Evolutionary conservation across 371 early-diverging fungal species (phyloP), one percentile per base, ranked within the genome.

Genomic region (Nematocida homosporus): DNA sequence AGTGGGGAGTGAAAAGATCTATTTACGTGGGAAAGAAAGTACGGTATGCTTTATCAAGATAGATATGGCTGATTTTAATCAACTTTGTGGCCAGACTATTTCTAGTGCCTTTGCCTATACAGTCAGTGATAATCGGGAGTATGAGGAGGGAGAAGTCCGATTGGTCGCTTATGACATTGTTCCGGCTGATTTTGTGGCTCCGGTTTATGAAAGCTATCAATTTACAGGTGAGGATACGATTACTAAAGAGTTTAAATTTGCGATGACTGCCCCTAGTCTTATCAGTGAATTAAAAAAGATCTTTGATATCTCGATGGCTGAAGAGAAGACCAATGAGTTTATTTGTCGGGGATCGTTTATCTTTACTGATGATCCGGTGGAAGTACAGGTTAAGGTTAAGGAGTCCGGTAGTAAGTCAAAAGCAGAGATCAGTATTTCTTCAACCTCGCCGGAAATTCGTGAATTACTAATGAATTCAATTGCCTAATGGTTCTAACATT

Each of bases 81-180:
- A 37, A 4, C 20, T 72, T 6, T 61, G 42, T 25, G 37, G 44
- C 2, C 29, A 77, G 32, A 54, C 32, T 8, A 53, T 72, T 68
- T 16, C 37, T 6, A 59, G 20, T 23, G 54, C 75, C 20, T 72
- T 72, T 52, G 48, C 59, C 5, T 72, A 72, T 38, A 38, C 60
- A 13, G 75, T 72, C 1, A 59, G 63, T 38, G 75, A 72, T 55
- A 63, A 61, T 47, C 34, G 63, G 38, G 75, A 72, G 52, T 72
- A 72, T 32, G 75, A 72, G 55, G 51, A 41, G 29, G 75, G 75
- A 23, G 75, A 72, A 48, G 63, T 72, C 6, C 4, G 75, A 23
- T 8, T 72, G 29, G 50, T 40, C 32, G 6, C 32, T 34, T 59
- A 51, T 50, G 75, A 72, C 27, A 59, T 72, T 37, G 4, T 6